A percentile compares a stretch with the other conserved stretches of the same genome.
Conservation (phyloP, 192 early-diverging fungal species). For the Fimicolochytrium jonesii region DNA sequence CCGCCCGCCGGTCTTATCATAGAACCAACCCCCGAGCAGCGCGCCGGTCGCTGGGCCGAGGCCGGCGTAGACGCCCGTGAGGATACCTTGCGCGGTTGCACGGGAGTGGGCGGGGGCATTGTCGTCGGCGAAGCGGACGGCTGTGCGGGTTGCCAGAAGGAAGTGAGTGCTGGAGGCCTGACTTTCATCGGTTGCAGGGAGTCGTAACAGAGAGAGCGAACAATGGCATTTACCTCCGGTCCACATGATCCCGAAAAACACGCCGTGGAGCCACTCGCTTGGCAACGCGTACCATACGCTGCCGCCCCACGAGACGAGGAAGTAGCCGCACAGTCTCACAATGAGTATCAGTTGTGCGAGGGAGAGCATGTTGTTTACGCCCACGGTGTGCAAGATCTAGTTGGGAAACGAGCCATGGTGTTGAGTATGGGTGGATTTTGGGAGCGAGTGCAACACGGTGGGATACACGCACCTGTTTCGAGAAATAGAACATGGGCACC, state of each 20-base stretch:
- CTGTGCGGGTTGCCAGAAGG: not conserved
- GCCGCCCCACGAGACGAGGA: not conserved
- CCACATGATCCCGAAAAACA: constrained; percentile 12
- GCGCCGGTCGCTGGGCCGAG: constrained; percentile 5
- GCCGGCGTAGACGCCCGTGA: not conserved
- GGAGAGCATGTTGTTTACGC: not conserved
- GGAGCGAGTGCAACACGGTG: too few species aligned
- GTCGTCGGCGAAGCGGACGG: constrained; percentile 1
- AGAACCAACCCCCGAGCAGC: not conserved
- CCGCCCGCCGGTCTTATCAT: not conserved
- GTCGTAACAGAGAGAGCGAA: too few species aligned
- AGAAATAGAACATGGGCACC: constrained; percentile 3
- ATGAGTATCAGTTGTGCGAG: not conserved
- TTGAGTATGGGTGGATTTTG: not conserved
- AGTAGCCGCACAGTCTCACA: not conserved
- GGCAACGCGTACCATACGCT: constrained; percentile 10
- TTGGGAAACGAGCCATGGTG: not conserved
- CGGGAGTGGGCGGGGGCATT: not conserved
- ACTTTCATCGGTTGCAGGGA: too few species aligned
- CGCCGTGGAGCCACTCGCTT: constrained; percentile 1
- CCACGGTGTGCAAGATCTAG: not conserved
- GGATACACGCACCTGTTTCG: constrained; percentile 2
- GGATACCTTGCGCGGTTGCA: constrained; percentile 3
- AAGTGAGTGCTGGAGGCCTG: not conserved
- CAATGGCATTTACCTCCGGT: constrained; percentile 1